Evolutionary conservation across 139 green algal species (phyloP), one percentile per base, ranked within the genome.

Genomic region (Coelastrella sp.): DNA sequence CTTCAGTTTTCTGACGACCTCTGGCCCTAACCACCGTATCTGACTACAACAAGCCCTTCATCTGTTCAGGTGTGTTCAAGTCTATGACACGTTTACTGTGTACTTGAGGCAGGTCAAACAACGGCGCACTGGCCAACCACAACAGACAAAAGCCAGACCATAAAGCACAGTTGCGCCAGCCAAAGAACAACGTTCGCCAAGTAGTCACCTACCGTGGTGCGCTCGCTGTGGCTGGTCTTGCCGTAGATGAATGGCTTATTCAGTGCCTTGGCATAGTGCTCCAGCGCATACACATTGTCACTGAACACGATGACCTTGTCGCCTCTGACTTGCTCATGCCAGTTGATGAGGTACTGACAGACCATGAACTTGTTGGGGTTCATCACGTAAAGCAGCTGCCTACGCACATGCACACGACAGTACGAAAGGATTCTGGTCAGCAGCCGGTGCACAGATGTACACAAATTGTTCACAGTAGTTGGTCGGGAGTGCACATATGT

Each of bases 231-330:
- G 5, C 79, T 88, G 61, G 98, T 99, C 85, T 93, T 95, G 61
- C 98, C 98, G 92, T 99, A 99, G 91, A 99, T 99, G 94, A 99
- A 99, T 76, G 97, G 97, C 90, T 96, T 96, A 75, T 91, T 80
- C 93, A 99, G 91, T 66, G 93, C 92, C 22, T 94, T 93, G 5
- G 98, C 98, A 90, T 99, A 99, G 93, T 98, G 94, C 20, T 94
- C 91, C 81, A 99, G 95, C 23, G 98, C 98, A 90, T 98, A 99
- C 86, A 99, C 97, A 93, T 99, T 99, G 95, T 99, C 98, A 68
- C 91, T 96, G 94, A 99, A 99, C 11, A 99, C 98, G 81, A 99
- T 99, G 83, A 98, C 95, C 92, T 96, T 97, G 93, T 98, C 96
- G 5, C 95, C 92, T 4, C 93, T 73, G 77, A 94, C 90, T 6